Base-by-base conservation (phyloP, 331 rosid genomes). In the Acacia pycnantha region DNA sequence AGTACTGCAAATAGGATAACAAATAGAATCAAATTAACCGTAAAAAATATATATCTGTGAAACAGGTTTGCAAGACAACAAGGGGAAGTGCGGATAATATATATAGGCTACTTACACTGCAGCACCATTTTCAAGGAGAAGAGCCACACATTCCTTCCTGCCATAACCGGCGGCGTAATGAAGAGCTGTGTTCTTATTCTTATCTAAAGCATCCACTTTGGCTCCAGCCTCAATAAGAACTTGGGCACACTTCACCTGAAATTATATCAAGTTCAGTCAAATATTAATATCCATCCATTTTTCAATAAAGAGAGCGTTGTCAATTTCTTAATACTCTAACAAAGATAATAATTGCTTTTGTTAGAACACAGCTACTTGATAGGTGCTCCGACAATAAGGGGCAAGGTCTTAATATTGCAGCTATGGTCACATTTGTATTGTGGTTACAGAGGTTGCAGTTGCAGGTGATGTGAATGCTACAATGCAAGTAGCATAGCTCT, bases 111-210 rank as follows among this genome's bases (percentile, higher is more conserved):
- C 98, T 89, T 87, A 96, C 99, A 96, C 98, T 41, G 99, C 98
- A 48, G 99, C 97, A 8, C 99, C 98, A 54, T 89, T 94, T 82
- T 92, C 95, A 37, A 96, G 92, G 37, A 96, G 94, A 54, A 96
- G 94, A 19, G 98, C 97, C 73, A 96, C 99, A 4, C 99, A 96
- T 40, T 94, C 97, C 93, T 94, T 91, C 88, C 98, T 85, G 48
- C 99, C 99, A 73, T 96, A 96, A 84, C 99, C 99, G 29, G 98
- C 98, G 19, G 99, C 98, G 46, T 96, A 96, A 87, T 96, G 99
- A 83, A 96, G 97, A 2, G 99, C 99, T 0, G 99, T 96, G 89
- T 96, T 96, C 83, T 96, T 96, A 53, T 96, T 96, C 87, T 88
- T 96, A 82, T 96, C 99, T 87, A 96, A 88, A 78, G 99, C 95